phyloP scores from a whole-genome alignment of 441 rosid genomes.

The Pelargonium citronellum region DNA sequence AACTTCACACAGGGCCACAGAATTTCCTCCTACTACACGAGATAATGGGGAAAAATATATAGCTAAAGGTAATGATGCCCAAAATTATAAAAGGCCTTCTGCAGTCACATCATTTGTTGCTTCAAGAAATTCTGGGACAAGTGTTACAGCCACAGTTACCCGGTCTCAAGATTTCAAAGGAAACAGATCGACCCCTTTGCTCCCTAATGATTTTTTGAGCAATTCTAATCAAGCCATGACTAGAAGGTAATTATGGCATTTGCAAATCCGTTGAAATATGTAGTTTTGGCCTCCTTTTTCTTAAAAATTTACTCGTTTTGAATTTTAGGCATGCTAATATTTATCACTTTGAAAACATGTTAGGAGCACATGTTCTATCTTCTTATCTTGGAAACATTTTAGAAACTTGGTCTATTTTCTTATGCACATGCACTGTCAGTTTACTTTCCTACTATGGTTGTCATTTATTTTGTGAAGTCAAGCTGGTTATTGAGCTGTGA shows the following conservation, averaged over 20 bases:
- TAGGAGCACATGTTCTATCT: neutral
- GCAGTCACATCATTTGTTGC: conserved; percentile 46
- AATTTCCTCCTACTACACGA: conserved; percentile 39
- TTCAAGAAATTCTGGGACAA: conserved; percentile 50
- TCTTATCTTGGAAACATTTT: neutral
- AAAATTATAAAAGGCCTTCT: conserved; percentile 35
- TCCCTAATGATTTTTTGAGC: conserved; percentile 30
- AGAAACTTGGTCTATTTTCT: no score
- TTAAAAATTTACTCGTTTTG: neutral
- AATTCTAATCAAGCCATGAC: conserved; percentile 27
- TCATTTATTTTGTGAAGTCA: neutral
- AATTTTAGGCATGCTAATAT: neutral
- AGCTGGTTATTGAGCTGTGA: no score
- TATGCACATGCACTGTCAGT: neutral
- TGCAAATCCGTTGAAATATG: neutral
- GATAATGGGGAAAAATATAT: conserved; percentile 35
- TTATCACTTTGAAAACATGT: neutral
- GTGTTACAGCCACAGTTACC: conserved; percentile 47
- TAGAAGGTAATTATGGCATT: conserved; percentile 29
- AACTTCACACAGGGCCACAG: conserved; percentile 40
- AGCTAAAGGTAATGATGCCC: conserved; percentile 35
- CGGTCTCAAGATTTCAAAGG: conserved; percentile 54
- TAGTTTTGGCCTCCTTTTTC: neutral
- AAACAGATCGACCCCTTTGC: conserved; percentile 43
- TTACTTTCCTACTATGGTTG: neutral